phyloP scores from a whole-genome alignment of 1,139 yeast species.

The Debaryomyces psychrophilus region DNA sequence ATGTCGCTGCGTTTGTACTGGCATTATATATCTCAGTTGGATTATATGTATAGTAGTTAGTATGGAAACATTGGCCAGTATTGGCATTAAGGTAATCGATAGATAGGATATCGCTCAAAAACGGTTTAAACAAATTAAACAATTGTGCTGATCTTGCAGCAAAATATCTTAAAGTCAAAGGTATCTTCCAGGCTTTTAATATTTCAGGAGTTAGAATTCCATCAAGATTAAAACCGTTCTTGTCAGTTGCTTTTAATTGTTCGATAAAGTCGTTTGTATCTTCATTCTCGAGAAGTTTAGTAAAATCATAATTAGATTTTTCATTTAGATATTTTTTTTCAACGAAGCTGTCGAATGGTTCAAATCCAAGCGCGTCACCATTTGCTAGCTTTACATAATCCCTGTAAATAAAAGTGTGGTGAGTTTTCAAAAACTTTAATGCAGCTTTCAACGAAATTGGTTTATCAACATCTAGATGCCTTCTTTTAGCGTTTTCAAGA shows the following conservation, averaged over 20 bases:
- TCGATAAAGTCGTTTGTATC: conserved; percentile 4
- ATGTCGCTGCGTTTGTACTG: conserved; percentile 37
- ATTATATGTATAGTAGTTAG: conserved; percentile 39
- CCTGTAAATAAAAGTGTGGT: conserved; percentile 33
- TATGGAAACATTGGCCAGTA: conserved; percentile 40
- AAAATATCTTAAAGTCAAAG: conserved; percentile 59
- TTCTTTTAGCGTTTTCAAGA: conserved; percentile 45
- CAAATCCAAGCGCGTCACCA: conserved; percentile 50
- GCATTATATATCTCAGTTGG: conserved; percentile 27
- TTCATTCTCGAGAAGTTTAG: conserved; percentile 6
- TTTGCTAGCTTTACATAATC: conserved; percentile 51
- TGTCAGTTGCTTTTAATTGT: conserved; percentile 3
- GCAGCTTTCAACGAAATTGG: conserved; percentile 48
- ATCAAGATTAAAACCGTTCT: conserved; percentile 16
- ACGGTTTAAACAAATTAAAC: conserved; percentile 36
- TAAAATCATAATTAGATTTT: conserved; percentile 14
- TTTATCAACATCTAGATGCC: conserved; percentile 51
- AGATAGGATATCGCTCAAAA: conserved; percentile 38
- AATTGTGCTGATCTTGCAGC: conserved; percentile 59
- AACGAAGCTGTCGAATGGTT: conserved; percentile 35
- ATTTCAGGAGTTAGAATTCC: conserved; percentile 16
- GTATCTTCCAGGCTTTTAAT: conserved; percentile 48
- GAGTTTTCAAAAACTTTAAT: conserved; percentile 38
- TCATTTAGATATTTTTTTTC: conserved; percentile 6
- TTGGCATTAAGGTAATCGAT: conserved; percentile 56